These are phyloP conservation scores for Macrophomina tecta DNA, from an alignment of 2,329 filamentous ascomycete species.

Conservation along the genomic window DNA sequence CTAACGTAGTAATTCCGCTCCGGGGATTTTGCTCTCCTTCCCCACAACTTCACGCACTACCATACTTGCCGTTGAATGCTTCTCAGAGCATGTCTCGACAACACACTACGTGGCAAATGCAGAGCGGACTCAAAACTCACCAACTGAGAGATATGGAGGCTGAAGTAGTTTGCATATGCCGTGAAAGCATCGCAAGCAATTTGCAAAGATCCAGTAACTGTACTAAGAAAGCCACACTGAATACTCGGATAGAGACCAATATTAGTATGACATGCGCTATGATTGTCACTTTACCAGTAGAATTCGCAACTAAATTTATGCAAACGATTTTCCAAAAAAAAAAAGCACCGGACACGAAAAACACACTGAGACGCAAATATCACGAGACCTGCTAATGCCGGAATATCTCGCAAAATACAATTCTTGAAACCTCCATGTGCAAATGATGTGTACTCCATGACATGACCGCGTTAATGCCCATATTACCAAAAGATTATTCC, in stretches of 20 bases:
- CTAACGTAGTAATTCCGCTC: background rate
- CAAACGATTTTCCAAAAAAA: background rate
- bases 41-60: too few species aligned
- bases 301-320: background rate
- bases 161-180: background rate
- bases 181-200: background rate
- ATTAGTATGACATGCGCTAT: background rate
- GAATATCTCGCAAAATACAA: background rate
- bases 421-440: background rate
- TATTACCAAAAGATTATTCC: background rate
- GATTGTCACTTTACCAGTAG: background rate
- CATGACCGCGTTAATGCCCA: background rate
- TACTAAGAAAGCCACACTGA: too few species aligned
- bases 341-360: background rate
- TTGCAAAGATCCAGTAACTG: too few species aligned
- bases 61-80: background rate
- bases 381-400: background rate
- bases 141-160: background rate
- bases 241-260: too few species aligned
- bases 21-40: too few species aligned
- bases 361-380: background rate
- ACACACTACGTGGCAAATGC: background rate
- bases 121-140: background rate
- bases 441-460: background rate
- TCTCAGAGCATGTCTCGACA: background rate